These are phyloP conservation scores for Eucalyptus regnans DNA, from an alignment of 345 rosid genomes.

Conservation along the genomic window DNA sequence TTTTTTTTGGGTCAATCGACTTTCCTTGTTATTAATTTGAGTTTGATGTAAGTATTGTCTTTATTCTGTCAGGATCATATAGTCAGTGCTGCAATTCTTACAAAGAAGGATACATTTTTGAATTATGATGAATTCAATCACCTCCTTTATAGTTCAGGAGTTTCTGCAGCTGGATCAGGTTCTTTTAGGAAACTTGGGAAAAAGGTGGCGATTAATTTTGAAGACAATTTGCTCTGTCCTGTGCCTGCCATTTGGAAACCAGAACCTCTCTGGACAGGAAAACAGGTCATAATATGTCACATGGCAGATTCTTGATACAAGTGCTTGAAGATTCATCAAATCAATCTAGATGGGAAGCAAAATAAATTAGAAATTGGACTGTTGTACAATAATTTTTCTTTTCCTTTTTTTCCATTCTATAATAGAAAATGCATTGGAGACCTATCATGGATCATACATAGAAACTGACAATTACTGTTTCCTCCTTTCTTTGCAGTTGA, in stretches of 20 bases:
- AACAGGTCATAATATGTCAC: constrained; percentile 46
- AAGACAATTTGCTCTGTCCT: constrained; percentile 29
- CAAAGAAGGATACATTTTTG: constrained; percentile 87
- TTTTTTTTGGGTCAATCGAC: background rate
- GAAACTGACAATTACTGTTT: background rate
- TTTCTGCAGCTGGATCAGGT: constrained; percentile 25
- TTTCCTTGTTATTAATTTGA: background rate
- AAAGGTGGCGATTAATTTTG: constrained; percentile 44
- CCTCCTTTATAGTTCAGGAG: constrained; percentile 79
- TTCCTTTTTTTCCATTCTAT: background rate
- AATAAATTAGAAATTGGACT: background rate
- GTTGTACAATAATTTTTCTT: background rate
- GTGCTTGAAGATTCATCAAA: background rate
- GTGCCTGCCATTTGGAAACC: constrained; percentile 82
- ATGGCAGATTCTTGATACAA: background rate
- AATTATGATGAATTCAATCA: constrained; percentile 56
- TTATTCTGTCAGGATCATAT: constrained; percentile 69
- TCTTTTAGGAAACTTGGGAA: constrained; percentile 42
- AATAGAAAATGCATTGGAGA: background rate
- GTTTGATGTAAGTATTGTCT: background rate
- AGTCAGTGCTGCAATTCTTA: constrained; percentile 77
- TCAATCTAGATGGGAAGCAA: background rate
- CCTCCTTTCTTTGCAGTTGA: constrained; percentile 31
- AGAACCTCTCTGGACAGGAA: constrained; percentile 90
- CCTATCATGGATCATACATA: background rate